These are phyloP conservation scores for Gaeumannomyces sp. DNA, from an alignment of 2,329 filamentous ascomycete genomes.

Conservation along the genomic window DNA sequence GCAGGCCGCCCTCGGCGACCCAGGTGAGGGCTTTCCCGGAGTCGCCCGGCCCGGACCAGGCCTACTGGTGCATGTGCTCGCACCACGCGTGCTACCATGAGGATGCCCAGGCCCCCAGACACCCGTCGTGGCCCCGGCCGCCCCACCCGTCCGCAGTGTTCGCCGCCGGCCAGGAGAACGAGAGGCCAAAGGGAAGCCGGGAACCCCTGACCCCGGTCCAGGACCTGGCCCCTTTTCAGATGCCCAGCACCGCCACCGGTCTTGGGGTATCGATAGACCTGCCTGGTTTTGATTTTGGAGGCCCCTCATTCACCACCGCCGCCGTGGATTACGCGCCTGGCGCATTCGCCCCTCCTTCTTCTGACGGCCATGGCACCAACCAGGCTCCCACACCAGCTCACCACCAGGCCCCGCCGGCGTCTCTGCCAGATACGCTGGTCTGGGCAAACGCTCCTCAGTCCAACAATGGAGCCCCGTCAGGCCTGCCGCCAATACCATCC, in stretches of 20 bases:
- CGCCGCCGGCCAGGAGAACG: constrained; percentile 43
- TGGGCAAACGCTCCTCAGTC: constrained; percentile 41
- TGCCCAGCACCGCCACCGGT: constrained; percentile 23
- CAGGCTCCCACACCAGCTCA: constrained; percentile 13
- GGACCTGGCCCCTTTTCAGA: constrained; percentile 36
- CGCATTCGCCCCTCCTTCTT: neutral
- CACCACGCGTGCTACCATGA: constrained; percentile 59
- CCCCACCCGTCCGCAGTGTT: constrained; percentile 19
- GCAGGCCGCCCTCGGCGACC: constrained; percentile 31
- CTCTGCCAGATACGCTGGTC: constrained; percentile 50
- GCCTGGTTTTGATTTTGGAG: constrained; percentile 25
- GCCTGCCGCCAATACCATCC: constrained; percentile 40
- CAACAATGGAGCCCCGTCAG: constrained; percentile 26
- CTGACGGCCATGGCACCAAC: constrained; percentile 5
- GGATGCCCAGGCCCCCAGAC: constrained; percentile 30
- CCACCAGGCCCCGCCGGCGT: constrained; percentile 27
- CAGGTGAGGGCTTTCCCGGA: constrained; percentile 20
- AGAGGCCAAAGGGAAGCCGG: constrained; percentile 39
- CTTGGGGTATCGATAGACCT: constrained; percentile 33
- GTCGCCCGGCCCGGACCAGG: constrained; percentile 32
- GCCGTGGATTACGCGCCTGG: neutral
- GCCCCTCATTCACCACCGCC: constrained; percentile 27
- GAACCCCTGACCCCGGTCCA: constrained; percentile 47
- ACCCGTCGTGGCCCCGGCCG: constrained; percentile 12
- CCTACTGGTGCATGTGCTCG: constrained; percentile 54